phyloP scores from a whole-genome alignment of 352 stramenopile genomes.

The Phytopythium oedochilum region DNA sequence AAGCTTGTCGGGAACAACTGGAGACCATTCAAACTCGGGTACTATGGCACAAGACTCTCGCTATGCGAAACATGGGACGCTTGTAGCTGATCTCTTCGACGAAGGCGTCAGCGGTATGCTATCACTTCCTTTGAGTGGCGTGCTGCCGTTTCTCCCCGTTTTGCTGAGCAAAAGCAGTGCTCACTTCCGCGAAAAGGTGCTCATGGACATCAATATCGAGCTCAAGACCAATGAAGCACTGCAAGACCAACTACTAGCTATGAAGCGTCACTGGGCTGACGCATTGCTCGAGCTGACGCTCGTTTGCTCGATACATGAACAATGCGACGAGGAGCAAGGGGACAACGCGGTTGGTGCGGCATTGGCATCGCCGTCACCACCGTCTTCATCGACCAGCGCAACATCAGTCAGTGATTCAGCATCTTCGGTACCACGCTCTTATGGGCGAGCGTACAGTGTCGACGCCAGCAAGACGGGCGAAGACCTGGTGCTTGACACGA shows the following conservation, averaged over 20 bases:
- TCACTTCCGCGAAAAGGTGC: slow-evolving; percentile 62
- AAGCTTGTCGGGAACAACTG: slow-evolving; percentile 30
- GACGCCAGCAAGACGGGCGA: slow-evolving; percentile 68
- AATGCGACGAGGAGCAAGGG: neutral
- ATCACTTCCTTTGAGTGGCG: slow-evolving; percentile 52
- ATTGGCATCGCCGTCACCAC: neutral
- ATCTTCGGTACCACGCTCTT: slow-evolving; percentile 9
- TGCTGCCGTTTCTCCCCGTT: slow-evolving; percentile 69
- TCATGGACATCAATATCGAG: slow-evolving; percentile 88
- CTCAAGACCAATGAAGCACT: slow-evolving; percentile 71
- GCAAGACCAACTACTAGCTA: slow-evolving; percentile 70
- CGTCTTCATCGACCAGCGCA: neutral
- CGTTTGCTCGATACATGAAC: slow-evolving; percentile 38
- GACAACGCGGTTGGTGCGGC: neutral
- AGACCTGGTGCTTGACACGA: slow-evolving; percentile 78
- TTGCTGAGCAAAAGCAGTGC: slow-evolving; percentile 48
- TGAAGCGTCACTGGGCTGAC: slow-evolving; percentile 74
- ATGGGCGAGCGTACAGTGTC: slow-evolving; percentile 48
- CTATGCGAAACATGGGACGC: neutral
- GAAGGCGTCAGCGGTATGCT: slow-evolving; percentile 55
- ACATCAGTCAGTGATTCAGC: neutral
- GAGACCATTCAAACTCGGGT: no score
- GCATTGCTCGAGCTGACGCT: slow-evolving; percentile 68
- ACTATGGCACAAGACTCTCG: neutral
- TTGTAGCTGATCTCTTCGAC: slow-evolving; percentile 52